Percentiles rank a stretch among this genome's conserved stretches.
Conservation (phyloP, 2,329 filamentous ascomycete genomes). For the Annulohypoxylon truncatum region DNA sequence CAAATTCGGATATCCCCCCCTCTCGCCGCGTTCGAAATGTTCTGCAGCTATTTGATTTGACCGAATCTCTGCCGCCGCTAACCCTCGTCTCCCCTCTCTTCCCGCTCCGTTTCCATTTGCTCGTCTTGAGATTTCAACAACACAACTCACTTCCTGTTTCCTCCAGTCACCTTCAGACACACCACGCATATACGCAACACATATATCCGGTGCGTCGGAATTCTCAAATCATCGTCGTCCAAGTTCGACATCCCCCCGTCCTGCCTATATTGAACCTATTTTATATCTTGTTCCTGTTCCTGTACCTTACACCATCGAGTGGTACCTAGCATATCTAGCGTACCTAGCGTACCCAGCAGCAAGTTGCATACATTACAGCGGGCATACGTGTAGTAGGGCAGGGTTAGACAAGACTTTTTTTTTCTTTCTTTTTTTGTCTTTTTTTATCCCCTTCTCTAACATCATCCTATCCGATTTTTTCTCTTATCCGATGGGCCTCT, state of each 20-base stretch:
- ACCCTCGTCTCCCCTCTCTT: constrained; percentile 24
- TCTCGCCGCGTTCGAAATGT: background rate
- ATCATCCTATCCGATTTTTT: constrained; percentile 14
- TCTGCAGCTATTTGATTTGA: constrained; percentile 39
- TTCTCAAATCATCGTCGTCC: constrained; percentile 39
- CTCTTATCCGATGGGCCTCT: background rate
- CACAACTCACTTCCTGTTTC: constrained; percentile 24
- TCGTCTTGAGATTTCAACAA: constrained; percentile 34
- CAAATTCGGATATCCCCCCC: constrained; percentile 9
- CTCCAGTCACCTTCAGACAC: constrained; percentile 40
- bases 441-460: constrained; percentile 6
- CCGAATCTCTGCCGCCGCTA: constrained; percentile 42
- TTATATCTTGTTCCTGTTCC: constrained; percentile 26
- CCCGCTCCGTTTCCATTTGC: constrained; percentile 14
- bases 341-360: constrained; percentile 12
- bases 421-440: constrained; percentile 3
- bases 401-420: constrained; percentile 32
- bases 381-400: constrained; percentile 30
- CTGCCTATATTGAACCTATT: constrained; percentile 23
- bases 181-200: constrained; percentile 24
- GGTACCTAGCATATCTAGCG: constrained; percentile 10
- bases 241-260: constrained; percentile 24
- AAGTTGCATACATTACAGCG: constrained; percentile 14
- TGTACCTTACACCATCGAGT: constrained; percentile 36
- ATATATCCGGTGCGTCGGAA: constrained; percentile 30